phyloP scores from a whole-genome alignment of 352 stramenopile genomes.

The Globisporangium polare region DNA sequence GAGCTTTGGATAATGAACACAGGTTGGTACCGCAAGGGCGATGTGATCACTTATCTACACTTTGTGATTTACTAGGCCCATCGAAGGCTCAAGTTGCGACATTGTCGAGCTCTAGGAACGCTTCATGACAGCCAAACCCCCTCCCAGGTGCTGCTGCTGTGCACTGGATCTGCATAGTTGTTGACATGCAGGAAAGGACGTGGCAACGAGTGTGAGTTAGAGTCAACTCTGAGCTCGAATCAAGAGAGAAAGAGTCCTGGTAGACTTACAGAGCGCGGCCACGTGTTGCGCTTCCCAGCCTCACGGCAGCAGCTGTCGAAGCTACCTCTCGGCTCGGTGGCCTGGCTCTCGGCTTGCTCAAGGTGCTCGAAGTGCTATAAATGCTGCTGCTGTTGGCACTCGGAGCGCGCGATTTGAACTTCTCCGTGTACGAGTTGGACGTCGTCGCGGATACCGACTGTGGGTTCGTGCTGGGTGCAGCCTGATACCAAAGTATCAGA shows the following conservation, averaged over 20 bases:
- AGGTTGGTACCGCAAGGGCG: background rate
- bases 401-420: slow-evolving; percentile 22
- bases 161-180: background rate
- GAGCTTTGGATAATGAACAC: background rate
- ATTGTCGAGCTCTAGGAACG: background rate
- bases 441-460: background rate
- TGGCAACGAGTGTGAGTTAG: background rate
- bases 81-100: background rate
- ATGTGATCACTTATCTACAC: background rate
- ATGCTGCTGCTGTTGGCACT: background rate
- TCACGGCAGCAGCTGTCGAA: slow-evolving; percentile 7
- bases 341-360: background rate
- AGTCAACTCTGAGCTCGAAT: background rate
- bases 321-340: slow-evolving; percentile 2
- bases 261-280: slow-evolving; percentile 20
- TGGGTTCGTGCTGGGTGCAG: background rate
- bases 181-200: background rate
- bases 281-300: slow-evolving; percentile 15
- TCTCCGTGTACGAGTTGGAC: slow-evolving; percentile 28
- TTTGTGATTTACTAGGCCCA: background rate
- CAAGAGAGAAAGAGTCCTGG: background rate
- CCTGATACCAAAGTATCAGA: background rate
- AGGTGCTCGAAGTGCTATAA: background rate
- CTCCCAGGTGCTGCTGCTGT: background rate
- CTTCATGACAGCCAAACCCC: background rate